Conservation (phyloP, 179 eudicot genomes). For the Corrigiola litoralis region DNA sequence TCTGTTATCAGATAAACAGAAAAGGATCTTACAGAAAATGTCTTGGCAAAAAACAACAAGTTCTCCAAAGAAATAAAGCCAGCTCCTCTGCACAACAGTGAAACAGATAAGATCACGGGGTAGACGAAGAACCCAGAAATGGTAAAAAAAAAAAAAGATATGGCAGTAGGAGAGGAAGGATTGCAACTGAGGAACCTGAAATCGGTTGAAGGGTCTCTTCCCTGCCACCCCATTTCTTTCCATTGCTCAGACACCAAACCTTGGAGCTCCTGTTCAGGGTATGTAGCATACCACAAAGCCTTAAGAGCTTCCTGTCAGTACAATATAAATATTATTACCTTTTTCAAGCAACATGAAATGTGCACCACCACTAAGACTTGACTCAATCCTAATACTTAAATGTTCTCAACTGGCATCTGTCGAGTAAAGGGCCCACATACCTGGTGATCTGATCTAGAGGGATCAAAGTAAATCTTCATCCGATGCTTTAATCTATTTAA, state of each 20-base stretch:
- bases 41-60: constrained; percentile 80
- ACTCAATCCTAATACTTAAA: not conserved
- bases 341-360: not conserved
- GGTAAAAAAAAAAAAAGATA: not conserved
- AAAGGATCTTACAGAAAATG: constrained; percentile 54
- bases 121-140: not conserved
- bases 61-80: constrained; percentile 91
- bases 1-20: too few relatives aligned
- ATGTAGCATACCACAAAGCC: constrained; percentile 78
- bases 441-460: constrained; percentile 66
- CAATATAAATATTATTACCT: not conserved
- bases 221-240: constrained; percentile 99
- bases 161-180: not conserved
- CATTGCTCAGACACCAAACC: constrained; percentile 80
- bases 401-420: not conserved
- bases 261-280: constrained; percentile 56
- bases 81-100: constrained; percentile 63
- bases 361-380: too few relatives aligned
- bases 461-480: constrained; percentile 59
- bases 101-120: constrained; percentile 7
- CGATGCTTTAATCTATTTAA: constrained; percentile 62
- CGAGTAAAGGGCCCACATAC: constrained; percentile 18
- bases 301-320: constrained; percentile 61
- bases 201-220: constrained; percentile 89
- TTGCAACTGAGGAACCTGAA: constrained; percentile 51